These are phyloP conservation scores for Phytophthora chlamydospora DNA, from an alignment of 352 stramenopile species.

Conservation along the genomic window DNA sequence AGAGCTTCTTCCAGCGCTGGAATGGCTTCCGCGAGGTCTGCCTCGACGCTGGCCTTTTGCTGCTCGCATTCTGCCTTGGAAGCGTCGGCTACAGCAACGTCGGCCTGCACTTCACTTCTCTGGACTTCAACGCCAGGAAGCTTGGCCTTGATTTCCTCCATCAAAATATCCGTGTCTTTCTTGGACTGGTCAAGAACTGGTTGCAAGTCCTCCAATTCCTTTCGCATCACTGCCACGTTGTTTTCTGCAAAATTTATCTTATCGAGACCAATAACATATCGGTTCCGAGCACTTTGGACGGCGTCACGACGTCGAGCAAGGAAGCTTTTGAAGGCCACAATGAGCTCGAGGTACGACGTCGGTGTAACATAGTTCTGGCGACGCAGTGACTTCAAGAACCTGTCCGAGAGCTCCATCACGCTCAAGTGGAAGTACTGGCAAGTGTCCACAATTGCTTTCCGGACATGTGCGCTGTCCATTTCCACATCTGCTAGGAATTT, in stretches of 20 bases:
- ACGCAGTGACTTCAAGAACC: constrained; percentile 84
- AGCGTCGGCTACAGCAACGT: constrained; percentile 76
- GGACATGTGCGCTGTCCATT: constrained; percentile 81
- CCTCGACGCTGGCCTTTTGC: constrained; percentile 85
- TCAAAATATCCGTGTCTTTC: constrained; percentile 93
- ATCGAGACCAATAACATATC: constrained; percentile 93
- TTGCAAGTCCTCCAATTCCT: constrained; percentile 94
- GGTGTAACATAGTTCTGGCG: constrained; percentile 96
- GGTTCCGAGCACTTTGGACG: constrained; percentile 79
- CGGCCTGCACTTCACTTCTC: constrained; percentile 76
- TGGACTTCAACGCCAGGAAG: constrained; percentile 90
- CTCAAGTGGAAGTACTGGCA: constrained; percentile 95
- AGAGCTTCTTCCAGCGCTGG: constrained; percentile 93
- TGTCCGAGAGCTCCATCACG: constrained; percentile 83
- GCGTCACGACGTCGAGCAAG: constrained; percentile 83
- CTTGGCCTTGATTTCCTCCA: constrained; percentile 94
- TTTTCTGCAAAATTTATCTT: constrained; percentile 94
- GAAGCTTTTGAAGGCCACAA: constrained; percentile 93
- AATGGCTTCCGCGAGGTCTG: constrained; percentile 94
- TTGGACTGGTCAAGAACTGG: constrained; percentile 92
- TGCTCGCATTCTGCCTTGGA: constrained; percentile 92
- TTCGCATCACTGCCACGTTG: constrained; percentile 94
- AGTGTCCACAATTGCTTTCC: constrained; percentile 86
- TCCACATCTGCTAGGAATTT: constrained; percentile 93
- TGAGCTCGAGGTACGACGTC: constrained; percentile 95